A percentile compares a stretch with the other conserved stretches of the same genome.
Conservation (phyloP, 257 asterid genomes). For the Salvia miltiorrhiza region DNA sequence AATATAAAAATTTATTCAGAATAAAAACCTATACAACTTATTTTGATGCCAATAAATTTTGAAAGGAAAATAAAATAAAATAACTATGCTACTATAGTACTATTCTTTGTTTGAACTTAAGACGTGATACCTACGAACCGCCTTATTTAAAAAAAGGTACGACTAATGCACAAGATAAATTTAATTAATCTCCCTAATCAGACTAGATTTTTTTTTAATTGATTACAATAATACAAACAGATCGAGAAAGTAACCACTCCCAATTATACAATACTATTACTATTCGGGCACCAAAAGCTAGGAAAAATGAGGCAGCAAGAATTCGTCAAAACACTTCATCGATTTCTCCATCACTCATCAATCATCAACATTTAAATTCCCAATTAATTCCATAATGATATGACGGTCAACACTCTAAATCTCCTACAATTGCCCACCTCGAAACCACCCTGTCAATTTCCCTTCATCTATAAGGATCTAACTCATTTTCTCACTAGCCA, state of each 20-base stretch:
- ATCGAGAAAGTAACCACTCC: neutral
- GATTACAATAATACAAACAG: neutral
- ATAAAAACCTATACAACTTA: neutral
- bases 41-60: neutral
- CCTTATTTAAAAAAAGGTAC: neutral
- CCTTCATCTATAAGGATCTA: neutral
- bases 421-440: neutral
- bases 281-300: conserved; percentile 6
- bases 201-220: neutral
- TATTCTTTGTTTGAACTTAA: neutral
- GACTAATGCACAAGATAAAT: neutral
- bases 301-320: neutral
- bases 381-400: neutral
- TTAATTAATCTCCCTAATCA: neutral
- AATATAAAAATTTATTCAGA: no score
- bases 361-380: neutral
- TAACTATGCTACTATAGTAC: no score
- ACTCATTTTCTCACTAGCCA: conserved; percentile 9
- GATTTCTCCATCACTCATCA: conserved; percentile 19
- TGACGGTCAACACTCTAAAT: conserved; percentile 23
- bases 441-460: conserved; percentile 18
- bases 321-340: conserved; percentile 25
- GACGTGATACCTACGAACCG: conserved; percentile 12
- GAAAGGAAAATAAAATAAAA: neutral
- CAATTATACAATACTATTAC: neutral